These are phyloP conservation scores for Globisporangium alternatum DNA, from an alignment of 352 stramenopile genomes.

Conservation along the genomic window DNA sequence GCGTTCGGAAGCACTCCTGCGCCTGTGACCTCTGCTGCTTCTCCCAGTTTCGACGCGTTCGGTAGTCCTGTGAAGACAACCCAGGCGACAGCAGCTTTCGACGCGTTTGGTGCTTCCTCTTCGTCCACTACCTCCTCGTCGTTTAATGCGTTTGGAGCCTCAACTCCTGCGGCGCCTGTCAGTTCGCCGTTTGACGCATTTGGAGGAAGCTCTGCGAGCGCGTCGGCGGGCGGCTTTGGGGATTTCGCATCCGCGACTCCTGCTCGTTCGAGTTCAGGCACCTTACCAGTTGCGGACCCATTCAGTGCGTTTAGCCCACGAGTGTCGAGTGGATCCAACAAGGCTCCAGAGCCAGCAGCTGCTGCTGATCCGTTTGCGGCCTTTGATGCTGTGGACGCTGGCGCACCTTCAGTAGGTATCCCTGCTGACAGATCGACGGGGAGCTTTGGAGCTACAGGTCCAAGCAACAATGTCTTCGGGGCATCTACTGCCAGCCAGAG, in stretches of 20 bases:
- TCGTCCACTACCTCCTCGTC: background rate
- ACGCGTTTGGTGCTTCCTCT: conserved; percentile 30
- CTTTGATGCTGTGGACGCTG: conserved; percentile 50
- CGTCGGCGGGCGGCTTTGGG: conserved; percentile 22
- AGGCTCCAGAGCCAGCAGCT: conserved; percentile 9
- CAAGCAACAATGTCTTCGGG: conserved; percentile 11
- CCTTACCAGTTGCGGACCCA: conserved; percentile 12
- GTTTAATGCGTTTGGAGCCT: conserved; percentile 35
- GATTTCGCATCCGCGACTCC: conserved; percentile 28
- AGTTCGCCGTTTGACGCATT: conserved; percentile 31
- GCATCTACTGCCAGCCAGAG: conserved; percentile 7
- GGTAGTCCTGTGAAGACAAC: background rate
- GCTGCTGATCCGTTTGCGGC: conserved; percentile 55
- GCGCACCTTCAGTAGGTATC: conserved; percentile 7
- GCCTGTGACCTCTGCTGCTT: background rate
- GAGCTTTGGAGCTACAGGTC: conserved; percentile 14
- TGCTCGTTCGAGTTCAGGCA: conserved; percentile 27
- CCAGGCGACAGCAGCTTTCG: conserved; percentile 16
- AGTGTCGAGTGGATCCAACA: conserved; percentile 17
- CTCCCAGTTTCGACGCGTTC: conserved; percentile 12
- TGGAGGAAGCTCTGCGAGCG: conserved; percentile 20
- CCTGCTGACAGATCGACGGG: conserved; percentile 11
- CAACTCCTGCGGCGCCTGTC: conserved; percentile 6
- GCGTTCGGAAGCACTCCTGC: conserved; percentile 18
- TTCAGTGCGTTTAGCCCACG: conserved; percentile 25